phyloP scores from a whole-genome alignment of 306 rosid species.

The Ceratonia siliqua region DNA sequence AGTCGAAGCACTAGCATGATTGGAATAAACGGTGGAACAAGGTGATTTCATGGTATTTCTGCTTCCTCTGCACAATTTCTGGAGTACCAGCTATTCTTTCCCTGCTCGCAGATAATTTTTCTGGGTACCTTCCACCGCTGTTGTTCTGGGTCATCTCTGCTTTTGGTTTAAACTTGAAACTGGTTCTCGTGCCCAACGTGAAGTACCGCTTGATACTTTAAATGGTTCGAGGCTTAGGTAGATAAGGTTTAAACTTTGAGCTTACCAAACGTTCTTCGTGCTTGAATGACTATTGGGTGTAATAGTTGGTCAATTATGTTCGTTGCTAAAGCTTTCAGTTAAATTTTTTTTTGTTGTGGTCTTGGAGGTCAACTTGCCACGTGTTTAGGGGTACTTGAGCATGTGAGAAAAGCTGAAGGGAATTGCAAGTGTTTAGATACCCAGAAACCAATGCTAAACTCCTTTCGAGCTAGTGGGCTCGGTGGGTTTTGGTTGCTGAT shows the following conservation, averaged over 20 bases:
- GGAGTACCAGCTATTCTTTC: background rate
- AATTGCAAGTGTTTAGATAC: background rate
- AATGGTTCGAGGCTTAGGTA: slow-evolving; percentile 14
- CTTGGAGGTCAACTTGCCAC: slow-evolving; percentile 14
- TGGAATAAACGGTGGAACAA: background rate
- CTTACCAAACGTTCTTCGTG: slow-evolving; percentile 42
- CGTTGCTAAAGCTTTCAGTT: background rate
- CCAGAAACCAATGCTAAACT: background rate
- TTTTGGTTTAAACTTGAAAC: background rate
- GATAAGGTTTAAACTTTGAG: slow-evolving; percentile 24
- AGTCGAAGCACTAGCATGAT: background rate
- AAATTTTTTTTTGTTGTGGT: background rate
- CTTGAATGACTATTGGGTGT: slow-evolving; percentile 39
- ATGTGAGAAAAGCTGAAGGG: background rate
- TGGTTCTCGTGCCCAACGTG: background rate
- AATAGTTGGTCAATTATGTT: slow-evolving; percentile 9
- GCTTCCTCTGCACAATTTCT: slow-evolving; percentile 1
- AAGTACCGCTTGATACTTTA: slow-evolving; percentile 17
- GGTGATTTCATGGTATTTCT: slow-evolving; percentile 1
- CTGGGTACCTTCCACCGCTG: background rate
- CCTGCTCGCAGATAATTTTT: background rate
- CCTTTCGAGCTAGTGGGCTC: background rate
- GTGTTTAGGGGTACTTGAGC: slow-evolving; percentile 2
- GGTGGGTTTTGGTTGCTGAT: slow-evolving; percentile 23
- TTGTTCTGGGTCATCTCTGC: background rate